phyloP scores from a whole-genome alignment of 1,139 yeast genomes.

The Zhuliangozyma blackwelliae region DNA sequence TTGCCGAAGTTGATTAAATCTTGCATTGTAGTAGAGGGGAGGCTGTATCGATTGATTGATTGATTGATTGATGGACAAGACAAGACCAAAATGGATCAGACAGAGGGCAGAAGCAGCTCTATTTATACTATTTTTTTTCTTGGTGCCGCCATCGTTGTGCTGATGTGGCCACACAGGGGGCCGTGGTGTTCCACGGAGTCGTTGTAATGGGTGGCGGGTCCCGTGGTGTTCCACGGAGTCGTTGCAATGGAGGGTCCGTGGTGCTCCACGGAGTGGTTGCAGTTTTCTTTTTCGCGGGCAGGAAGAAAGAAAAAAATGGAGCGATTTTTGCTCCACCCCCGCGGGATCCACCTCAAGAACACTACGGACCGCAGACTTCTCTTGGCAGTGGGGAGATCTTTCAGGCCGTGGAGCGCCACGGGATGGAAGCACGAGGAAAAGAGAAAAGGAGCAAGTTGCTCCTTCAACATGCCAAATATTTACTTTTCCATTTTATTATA shows the following conservation, averaged over 20 bases:
- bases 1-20: no score
- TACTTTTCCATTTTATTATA: no score
- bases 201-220: not conserved
- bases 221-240: not conserved
- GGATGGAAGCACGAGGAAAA: no score
- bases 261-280: not conserved
- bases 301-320: not conserved
- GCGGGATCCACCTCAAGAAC: no score
- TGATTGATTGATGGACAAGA: not conserved
- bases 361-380: no score
- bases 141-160: not conserved
- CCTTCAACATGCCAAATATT: no score
- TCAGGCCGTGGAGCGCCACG: no score
- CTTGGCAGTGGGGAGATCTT: no score
- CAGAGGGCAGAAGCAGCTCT: not conserved
- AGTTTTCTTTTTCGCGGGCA: not conserved
- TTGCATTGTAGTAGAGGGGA: no score
- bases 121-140: not conserved
- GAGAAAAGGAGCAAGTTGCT: no score
- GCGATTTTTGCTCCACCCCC: no score
- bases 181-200: not conserved
- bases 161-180: not conserved
- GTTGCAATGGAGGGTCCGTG: not conserved
- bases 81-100: not conserved
- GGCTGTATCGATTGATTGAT: no score